Base-by-base conservation (phyloP, 1,139 yeast species). In the Torulaspora globosa region DNA sequence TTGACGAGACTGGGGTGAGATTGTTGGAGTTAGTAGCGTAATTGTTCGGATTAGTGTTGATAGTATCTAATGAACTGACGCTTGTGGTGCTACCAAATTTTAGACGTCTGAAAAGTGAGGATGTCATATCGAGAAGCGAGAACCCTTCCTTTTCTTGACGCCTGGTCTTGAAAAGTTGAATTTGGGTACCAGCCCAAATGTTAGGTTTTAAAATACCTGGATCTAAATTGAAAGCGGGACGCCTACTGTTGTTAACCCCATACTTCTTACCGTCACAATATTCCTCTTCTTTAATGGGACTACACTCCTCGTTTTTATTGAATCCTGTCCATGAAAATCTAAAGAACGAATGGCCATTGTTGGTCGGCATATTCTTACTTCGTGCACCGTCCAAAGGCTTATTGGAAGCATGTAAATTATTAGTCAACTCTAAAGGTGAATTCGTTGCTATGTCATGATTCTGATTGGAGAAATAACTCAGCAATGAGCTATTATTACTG, bases 131-230 rank as follows among this genome's bases (percentile, higher is more conserved):
- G 23, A 64, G 50, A 15, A 65, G 51, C 8, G 68, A 63, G 39
- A 59, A 62, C 44, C 61, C 67, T 39, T 63, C 66, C 41, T 59
- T 63, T 36, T 58, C 60, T 16, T 56, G 56, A 26, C 49, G 71
- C 50, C 75, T 78, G 14, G 84, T 70, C 37, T 70, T 73, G 69
- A 89, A 88, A 29, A 88, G 70, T 52, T 66, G 75, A 36, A 88
- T 71, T 14, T 70, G 60, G 0, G 95, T 83, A 2, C 79, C 78
- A 12, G 73, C 70, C 95, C 95, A 90, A 21, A 76, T 71, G 48
- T 79, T 64, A 2, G 66, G 52, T 31, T 60, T 58, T 15, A 57
- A 35, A 11, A 62, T 14, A 6, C 58, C 61, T 5, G 50, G 37
- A 39, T 59, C 60, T 1, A 57, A 31, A 2, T 45, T 34, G 39